Conservation (phyloP, 768 basidiomycete species). For the Jaapia argillacea region DNA sequence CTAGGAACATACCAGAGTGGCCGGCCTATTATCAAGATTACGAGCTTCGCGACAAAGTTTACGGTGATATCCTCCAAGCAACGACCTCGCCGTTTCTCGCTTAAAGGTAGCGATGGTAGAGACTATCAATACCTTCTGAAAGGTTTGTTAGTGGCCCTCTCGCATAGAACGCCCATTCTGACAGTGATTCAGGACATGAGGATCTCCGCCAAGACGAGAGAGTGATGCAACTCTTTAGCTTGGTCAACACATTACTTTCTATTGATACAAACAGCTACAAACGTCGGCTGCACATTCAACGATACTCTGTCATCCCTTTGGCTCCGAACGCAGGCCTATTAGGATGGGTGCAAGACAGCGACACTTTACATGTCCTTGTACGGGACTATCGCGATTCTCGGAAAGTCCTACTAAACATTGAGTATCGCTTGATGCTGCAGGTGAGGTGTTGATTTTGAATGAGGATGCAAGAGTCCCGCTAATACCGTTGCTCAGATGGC, state of each 20-base stretch:
- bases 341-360: constrained; percentile 94
- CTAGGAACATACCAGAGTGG: constrained; percentile 89
- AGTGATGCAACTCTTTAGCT: constrained; percentile 97
- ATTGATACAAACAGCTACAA: constrained; percentile 95
- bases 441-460: constrained; percentile 36
- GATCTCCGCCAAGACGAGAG: constrained; percentile 98
- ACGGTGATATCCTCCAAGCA: constrained; percentile 96
- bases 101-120: constrained; percentile 85
- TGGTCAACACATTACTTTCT: constrained; percentile 89
- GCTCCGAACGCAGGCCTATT: constrained; percentile 92
- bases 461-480: too few relatives aligned
- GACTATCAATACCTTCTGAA: constrained; percentile 92
- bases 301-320: constrained; percentile 86
- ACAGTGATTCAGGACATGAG: constrained; percentile 97
- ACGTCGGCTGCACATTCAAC: constrained; percentile 89
- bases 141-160: constrained; percentile 35
- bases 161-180: too few relatives aligned
- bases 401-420: constrained; percentile 95
- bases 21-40: constrained; percentile 70
- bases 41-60: constrained; percentile 80
- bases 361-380: constrained; percentile 93
- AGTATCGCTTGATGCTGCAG: constrained; percentile 98
- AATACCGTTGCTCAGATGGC: constrained; percentile 91
- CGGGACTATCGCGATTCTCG: constrained; percentile 93
- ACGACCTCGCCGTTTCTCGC: constrained; percentile 77